Conservation (phyloP, 805 yeast species). For the Candida schatavii region DNA sequence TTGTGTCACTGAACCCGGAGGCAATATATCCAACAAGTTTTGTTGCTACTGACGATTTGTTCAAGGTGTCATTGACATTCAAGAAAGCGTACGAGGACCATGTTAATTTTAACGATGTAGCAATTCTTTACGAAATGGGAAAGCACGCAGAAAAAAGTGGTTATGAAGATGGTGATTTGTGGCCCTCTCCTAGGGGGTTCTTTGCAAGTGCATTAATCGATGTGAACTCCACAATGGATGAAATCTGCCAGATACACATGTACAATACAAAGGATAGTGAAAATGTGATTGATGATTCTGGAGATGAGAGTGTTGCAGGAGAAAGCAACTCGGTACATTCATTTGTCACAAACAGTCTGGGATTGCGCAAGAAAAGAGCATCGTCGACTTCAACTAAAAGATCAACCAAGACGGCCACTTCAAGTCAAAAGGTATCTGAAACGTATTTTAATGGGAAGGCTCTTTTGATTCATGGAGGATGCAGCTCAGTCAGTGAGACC, state of each 20-base stretch:
- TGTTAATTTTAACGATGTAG: conserved; percentile 12
- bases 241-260: conserved; percentile 18
- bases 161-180: conserved; percentile 6
- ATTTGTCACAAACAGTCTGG: background rate
- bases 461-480: conserved; percentile 41
- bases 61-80: conserved; percentile 31
- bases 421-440: conserved; percentile 8
- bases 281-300: conserved; percentile 2
- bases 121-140: conserved; percentile 15
- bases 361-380: conserved; percentile 3
- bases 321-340: conserved; percentile 1
- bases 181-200: conserved; percentile 41
- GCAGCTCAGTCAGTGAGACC: conserved; percentile 24
- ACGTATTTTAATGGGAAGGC: conserved; percentile 26
- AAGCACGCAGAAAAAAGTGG: conserved; percentile 2
- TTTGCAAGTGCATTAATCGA: conserved; percentile 34
- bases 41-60: conserved; percentile 30
- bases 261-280: background rate
- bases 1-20: conserved; percentile 12
- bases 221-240: conserved; percentile 14
- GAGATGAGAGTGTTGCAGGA: conserved; percentile 1
- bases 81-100: conserved; percentile 13
- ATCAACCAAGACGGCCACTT: conserved; percentile 1
- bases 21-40: conserved; percentile 14
- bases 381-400: conserved; percentile 9